These are phyloP conservation scores for Penicillium nucicola DNA, from an alignment of 495 filamentous ascomycete species.

Conservation along the genomic window DNA sequence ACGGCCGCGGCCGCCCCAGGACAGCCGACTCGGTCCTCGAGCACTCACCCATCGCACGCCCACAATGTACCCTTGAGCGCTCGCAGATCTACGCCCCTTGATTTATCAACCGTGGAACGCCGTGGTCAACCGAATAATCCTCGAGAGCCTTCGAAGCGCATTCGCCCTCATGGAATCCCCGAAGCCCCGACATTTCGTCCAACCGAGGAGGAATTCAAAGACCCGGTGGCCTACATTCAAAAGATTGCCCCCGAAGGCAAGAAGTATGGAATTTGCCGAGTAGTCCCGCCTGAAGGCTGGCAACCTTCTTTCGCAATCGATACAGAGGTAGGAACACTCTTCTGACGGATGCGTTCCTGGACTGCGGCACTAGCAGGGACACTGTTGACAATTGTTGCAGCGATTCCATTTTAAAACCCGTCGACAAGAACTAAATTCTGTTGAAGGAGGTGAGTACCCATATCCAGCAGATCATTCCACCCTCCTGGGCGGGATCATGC, in stretches of 20 bases:
- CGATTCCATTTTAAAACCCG: conserved; percentile 95
- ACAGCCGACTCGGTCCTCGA: conserved; percentile 42
- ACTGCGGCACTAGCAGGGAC: background rate
- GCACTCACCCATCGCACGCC: conserved; percentile 47
- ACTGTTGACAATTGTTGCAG: conserved; percentile 41
- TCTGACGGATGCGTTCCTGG: background rate
- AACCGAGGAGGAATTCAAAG: conserved; percentile 89
- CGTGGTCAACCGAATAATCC: conserved; percentile 72
- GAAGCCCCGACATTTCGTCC: conserved; percentile 92
- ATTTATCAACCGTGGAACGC: conserved; percentile 87
- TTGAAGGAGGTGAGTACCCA: conserved; percentile 86
- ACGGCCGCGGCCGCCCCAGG: conserved; percentile 28
- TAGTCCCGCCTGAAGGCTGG: conserved; percentile 92
- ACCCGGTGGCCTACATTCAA: conserved; percentile 87
- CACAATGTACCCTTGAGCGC: conserved; percentile 65
- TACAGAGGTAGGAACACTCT: conserved; percentile 70
- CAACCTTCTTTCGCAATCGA: conserved; percentile 94
- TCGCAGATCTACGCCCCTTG: conserved; percentile 68
- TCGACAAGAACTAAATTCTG: conserved; percentile 95
- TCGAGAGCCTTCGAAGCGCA: conserved; percentile 71
- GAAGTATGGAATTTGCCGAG: conserved; percentile 89
- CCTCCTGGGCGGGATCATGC: conserved; percentile 23
- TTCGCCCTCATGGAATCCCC: conserved; percentile 75
- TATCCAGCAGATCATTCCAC: conserved; percentile 30
- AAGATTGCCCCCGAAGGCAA: conserved; percentile 82